phyloP scores from a whole-genome alignment of 768 basidiomycete genomes.

The Cystobasidiopsis lactophilus region DNA sequence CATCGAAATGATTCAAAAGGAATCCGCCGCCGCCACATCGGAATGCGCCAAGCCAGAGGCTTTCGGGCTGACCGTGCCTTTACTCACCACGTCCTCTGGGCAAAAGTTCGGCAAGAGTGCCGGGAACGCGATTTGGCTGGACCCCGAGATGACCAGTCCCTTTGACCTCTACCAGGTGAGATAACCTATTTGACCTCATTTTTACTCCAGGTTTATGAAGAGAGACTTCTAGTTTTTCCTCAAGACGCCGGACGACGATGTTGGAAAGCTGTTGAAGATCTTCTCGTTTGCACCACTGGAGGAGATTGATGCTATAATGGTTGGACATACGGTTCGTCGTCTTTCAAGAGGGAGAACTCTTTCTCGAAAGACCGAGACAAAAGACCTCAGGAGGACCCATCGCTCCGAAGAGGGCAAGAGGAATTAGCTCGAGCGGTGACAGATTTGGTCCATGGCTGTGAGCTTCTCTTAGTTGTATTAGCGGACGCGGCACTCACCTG shows the following conservation, averaged over 20 bases:
- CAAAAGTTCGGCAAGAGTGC: constrained; percentile 96
- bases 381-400: constrained; percentile 25
- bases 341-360: background rate
- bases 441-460: constrained; percentile 39
- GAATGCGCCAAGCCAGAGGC: constrained; percentile 24
- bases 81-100: constrained; percentile 67
- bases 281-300: constrained; percentile 52
- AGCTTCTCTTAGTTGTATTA: too few relatives aligned
- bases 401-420: constrained; percentile 32
- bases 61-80: constrained; percentile 78
- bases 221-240: constrained; percentile 73
- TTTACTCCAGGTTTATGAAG: background rate
- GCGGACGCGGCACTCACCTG: too few relatives aligned
- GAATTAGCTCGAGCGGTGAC: constrained; percentile 39
- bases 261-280: constrained; percentile 52
- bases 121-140: constrained; percentile 85
- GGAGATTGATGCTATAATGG: constrained; percentile 37
- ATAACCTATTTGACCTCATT: constrained; percentile 6
- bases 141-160: constrained; percentile 50
- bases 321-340: constrained; percentile 36
- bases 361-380: too few relatives aligned
- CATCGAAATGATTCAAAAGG: constrained; percentile 61
- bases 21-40: constrained; percentile 8
- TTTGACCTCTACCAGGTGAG: constrained; percentile 86
- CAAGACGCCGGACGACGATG: constrained; percentile 54